Evolutionary conservation across 2,329 filamentous ascomycete genomes (phyloP), one percentile per base, ranked within the genome.

Genomic region (Akanthomyces lecanii): DNA sequence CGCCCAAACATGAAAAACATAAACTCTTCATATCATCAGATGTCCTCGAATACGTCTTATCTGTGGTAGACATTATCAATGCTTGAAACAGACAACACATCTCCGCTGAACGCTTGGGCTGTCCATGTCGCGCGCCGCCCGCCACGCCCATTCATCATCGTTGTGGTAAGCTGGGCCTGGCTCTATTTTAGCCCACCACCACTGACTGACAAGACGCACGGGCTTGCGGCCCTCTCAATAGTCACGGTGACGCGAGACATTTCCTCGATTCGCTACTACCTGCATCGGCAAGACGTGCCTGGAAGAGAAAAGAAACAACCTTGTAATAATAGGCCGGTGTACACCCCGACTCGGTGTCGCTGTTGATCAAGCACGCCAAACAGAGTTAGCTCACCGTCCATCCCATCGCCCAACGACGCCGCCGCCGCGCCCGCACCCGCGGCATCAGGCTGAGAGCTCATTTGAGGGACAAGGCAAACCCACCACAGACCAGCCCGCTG

Each of bases 151-250:
- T 21, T 36, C 11, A 6, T 30, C 3, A 40, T 45, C 40, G 16
- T 10, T 16, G 44, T 8, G 40, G 21, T n/a, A 30, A 42, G 55
- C 30, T 36, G 30, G 16, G 25, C 54, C 42, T 5, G 40, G 23
- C 28, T 23, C 10, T 36, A 11, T 36, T 36, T 47, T 21, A 23
- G 40, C 40, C 40, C 21, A 18, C 30, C n/a, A 47, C 33, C 44
- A 40, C 36, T 36, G 28, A 36, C 56, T 50, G 56, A 58, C 56
- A 50, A 50, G 36, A 21, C 56, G 56, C 56, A 59, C 56, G 45
- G 56, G 45, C 56, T 59, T 48, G 30, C 14, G 30, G 40, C 38
- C 40, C n/a, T 59, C 30, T 40, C 45, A 23, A 38, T 30, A 42
- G 3, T 48, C 36, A 40, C 45, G 45, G 12, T n/a, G 14, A 25